Evolutionary conservation across 208 protist genomes (phyloP).

Genomic region (Trypanosoma mega): DNA sequence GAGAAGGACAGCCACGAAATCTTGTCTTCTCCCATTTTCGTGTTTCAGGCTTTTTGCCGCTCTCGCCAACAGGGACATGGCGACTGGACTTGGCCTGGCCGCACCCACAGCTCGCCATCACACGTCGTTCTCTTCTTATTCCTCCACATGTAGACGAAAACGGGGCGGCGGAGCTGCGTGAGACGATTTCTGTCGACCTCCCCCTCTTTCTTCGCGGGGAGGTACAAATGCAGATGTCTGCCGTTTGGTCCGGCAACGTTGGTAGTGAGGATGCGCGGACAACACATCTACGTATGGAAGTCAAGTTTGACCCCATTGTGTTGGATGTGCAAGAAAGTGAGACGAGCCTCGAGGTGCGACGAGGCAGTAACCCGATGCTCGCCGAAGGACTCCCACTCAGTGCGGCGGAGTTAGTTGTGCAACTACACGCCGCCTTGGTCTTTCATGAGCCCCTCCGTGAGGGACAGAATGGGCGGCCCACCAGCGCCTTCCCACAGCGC

Average conservation of each 20-base stretch:
- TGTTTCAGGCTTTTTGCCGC: constrained; percentile 23
- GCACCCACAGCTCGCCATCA: constrained; percentile 9
- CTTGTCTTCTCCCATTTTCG: constrained; percentile 24
- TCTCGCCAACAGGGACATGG: constrained; percentile 17
- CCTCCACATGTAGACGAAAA: constrained; percentile 11
- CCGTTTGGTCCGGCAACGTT: constrained; percentile 13
- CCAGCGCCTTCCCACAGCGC: constrained; percentile 15
- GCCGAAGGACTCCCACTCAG: neutral
- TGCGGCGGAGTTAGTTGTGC: constrained; percentile 4
- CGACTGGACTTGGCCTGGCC: constrained; percentile 21
- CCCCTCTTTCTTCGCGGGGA: constrained; percentile 28
- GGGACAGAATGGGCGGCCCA: constrained; percentile 25
- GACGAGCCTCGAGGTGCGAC: neutral
- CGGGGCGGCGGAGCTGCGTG: neutral
- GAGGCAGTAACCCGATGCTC: neutral
- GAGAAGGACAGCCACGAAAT: constrained; percentile 24
- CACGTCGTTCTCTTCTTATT: constrained; percentile 5
- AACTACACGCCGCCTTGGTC: constrained; percentile 12
- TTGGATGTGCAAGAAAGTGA: constrained; percentile 17
- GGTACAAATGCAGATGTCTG: constrained; percentile 13
- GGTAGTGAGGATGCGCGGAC: neutral
- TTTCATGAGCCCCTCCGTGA: constrained; percentile 25
- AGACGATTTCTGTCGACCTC: constrained; percentile 23
- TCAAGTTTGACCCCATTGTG: constrained; percentile 23
- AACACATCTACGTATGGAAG: constrained; percentile 1